Percentiles rank a stretch among this genome's conserved stretches.
Evolutionary conservation across 257 asterid genomes (phyloP).

Genomic region (Nicotiana tabacum): DNA sequence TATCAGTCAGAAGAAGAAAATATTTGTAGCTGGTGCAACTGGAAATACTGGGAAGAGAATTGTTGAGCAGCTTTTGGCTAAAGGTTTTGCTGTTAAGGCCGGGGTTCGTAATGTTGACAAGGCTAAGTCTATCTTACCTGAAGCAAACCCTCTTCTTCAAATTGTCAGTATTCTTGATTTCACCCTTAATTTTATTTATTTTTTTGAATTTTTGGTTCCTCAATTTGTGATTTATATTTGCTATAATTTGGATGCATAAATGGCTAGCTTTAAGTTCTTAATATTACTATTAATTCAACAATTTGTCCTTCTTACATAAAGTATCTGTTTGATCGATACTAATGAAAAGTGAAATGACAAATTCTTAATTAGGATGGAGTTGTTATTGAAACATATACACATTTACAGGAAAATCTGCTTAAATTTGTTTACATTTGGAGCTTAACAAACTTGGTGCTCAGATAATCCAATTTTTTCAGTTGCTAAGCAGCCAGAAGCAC

Average conservation of each 20-base stretch:
- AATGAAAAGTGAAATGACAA: neutral
- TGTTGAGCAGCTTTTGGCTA: constrained; percentile 83
- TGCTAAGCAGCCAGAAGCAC: neutral
- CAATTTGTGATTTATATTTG: neutral
- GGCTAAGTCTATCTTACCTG: constrained; percentile 64
- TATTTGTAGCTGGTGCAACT: constrained; percentile 91
- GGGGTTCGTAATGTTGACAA: constrained; percentile 82
- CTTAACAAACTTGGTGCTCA: neutral
- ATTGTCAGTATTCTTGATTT: constrained; percentile 44
- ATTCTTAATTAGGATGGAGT: neutral
- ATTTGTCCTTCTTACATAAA: neutral
- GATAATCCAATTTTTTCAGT: neutral
- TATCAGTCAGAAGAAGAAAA: constrained; percentile 44
- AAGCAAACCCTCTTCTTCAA: constrained; percentile 61
- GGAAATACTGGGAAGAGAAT: constrained; percentile 94
- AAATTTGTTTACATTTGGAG: neutral
- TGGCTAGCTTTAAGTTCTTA: neutral
- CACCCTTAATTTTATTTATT: neutral
- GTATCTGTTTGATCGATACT: neutral
- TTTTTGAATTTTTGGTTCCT: neutral
- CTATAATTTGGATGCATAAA: neutral
- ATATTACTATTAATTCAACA: neutral
- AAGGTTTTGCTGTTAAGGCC: constrained; percentile 87
- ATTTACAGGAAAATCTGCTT: neutral
- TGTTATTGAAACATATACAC: neutral